Conservation (phyloP, 1,284 basidiomycete genomes). For the Paramarasmius palmivorus region DNA sequence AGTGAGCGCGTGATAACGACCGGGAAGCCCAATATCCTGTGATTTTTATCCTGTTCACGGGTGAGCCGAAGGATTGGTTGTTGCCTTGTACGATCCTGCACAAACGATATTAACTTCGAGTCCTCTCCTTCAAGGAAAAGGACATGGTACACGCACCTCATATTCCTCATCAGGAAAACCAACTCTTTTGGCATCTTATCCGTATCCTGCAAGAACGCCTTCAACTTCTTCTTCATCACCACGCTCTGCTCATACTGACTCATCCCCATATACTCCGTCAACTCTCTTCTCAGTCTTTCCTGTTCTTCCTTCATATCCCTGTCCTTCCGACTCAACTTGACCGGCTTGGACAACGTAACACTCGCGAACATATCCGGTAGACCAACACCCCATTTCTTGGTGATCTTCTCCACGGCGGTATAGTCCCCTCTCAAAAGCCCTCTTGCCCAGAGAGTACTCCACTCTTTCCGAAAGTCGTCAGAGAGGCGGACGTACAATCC, state of each 20-base stretch:
- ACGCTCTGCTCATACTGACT: constrained; percentile 65
- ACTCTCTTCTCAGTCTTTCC: constrained; percentile 26
- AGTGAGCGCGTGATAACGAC: constrained; percentile 43
- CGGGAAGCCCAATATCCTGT: constrained; percentile 73
- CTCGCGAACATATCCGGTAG: constrained; percentile 78
- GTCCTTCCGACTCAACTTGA: constrained; percentile 39
- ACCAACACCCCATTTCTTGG: constrained; percentile 78
- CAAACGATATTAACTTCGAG: too few relatives aligned
- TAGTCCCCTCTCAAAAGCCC: constrained; percentile 76
- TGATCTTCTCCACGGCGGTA: constrained; percentile 59
- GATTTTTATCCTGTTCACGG: constrained; percentile 86
- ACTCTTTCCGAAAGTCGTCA: constrained; percentile 68
- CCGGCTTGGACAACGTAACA: constrained; percentile 66
- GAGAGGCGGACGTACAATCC: constrained; percentile 78
- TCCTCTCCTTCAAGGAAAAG: too few relatives aligned
- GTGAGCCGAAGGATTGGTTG: constrained; percentile 78
- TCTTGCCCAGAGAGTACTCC: constrained; percentile 81
- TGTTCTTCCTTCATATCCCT: constrained; percentile 20
- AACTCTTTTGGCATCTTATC: constrained; percentile 66
- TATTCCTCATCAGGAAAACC: constrained; percentile 82
- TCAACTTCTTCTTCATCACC: constrained; percentile 63
- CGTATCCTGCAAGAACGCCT: constrained; percentile 38
- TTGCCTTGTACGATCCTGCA: constrained; percentile 75
- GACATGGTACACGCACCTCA: constrained; percentile 78
- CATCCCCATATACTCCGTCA: constrained; percentile 32